Evolutionary conservation across 345 rosid species (phyloP).

Genomic region (Aquilaria malaccensis): DNA sequence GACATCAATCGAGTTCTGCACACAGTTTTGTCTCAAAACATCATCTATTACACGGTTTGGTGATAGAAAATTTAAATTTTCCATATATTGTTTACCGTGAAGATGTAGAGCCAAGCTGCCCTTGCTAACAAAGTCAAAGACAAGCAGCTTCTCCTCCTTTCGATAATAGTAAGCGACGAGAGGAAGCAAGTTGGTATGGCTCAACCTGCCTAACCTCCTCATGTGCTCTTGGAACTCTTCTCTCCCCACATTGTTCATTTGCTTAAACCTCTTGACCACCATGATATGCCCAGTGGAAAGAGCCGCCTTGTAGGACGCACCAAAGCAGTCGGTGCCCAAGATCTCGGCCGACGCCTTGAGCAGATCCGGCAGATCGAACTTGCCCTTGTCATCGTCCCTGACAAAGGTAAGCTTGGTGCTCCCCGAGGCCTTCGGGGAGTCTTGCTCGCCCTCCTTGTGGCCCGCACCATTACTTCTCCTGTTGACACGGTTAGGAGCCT

Average conservation of each 20-base stretch:
- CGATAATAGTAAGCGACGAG: constrained; percentile 79
- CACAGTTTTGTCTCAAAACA: not conserved
- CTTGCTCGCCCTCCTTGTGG: constrained; percentile 19
- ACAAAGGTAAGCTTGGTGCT: constrained; percentile 46
- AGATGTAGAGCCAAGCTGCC: constrained; percentile 86
- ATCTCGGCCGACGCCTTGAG: constrained; percentile 87
- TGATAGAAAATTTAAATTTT: not conserved
- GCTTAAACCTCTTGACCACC: constrained; percentile 89
- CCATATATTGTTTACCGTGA: constrained; percentile 43
- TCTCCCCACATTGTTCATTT: constrained; percentile 69
- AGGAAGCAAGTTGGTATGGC: constrained; percentile 65
- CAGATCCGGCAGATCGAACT: constrained; percentile 71
- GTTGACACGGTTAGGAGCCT: constrained; percentile 41
- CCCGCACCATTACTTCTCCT: constrained; percentile 30
- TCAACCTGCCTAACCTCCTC: constrained; percentile 70
- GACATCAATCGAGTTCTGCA: not conserved
- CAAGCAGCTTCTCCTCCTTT: constrained; percentile 84
- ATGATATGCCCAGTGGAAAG: constrained; percentile 32
- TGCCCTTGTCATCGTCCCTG: constrained; percentile 49
- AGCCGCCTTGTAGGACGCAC: constrained; percentile 72
- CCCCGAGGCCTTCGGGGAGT: constrained; percentile 28
- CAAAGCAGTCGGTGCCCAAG: constrained; percentile 79
- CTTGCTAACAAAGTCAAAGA: constrained; percentile 37
- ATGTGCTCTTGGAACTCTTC: constrained; percentile 88
- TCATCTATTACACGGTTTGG: not conserved